Percentiles rank a stretch among this genome's conserved stretches.
Evolutionary conservation across 2,329 filamentous ascomycete species (phyloP).

Genomic region (Podosphaera fusca): DNA sequence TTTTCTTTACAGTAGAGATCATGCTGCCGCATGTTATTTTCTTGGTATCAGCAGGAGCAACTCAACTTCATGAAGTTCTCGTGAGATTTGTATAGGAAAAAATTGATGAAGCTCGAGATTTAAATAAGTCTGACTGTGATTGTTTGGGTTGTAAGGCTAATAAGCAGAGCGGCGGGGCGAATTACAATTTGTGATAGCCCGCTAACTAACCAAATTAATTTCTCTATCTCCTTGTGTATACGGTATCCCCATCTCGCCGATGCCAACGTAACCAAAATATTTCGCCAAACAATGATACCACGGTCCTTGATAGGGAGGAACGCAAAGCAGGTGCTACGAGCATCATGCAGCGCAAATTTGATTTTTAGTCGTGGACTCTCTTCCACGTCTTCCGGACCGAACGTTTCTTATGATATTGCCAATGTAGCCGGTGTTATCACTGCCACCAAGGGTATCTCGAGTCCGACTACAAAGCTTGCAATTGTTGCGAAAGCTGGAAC

Average conservation of each 20-base stretch:
- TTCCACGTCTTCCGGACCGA: constrained; percentile 39
- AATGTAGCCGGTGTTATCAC: constrained; percentile 79
- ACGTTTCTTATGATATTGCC: constrained; percentile 70
- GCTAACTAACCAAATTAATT: background rate
- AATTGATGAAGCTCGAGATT: too few species aligned
- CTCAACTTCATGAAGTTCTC: background rate
- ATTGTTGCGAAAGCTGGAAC: constrained; percentile 88
- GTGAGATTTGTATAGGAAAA: background rate
- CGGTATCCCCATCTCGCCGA: background rate
- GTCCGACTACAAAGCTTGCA: constrained; percentile 74
- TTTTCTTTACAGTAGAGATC: constrained; percentile 29
- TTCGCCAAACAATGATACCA: constrained; percentile 36
- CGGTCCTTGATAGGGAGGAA: constrained; percentile 39
- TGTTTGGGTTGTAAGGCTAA: background rate
- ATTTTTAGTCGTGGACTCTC: constrained; percentile 32
- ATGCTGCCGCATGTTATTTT: constrained; percentile 48
- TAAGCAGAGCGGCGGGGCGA: background rate
- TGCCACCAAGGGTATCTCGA: constrained; percentile 70
- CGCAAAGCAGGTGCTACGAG: constrained; percentile 37
- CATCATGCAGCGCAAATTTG: constrained; percentile 32
- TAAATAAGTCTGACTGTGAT: too few species aligned
- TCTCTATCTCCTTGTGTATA: background rate
- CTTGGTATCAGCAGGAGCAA: constrained; percentile 17
- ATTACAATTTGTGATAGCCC: background rate
- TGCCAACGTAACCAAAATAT: background rate